Evolutionary conservation across 1,139 yeast species (phyloP).

Genomic region (Taphrina wiesneri): DNA sequence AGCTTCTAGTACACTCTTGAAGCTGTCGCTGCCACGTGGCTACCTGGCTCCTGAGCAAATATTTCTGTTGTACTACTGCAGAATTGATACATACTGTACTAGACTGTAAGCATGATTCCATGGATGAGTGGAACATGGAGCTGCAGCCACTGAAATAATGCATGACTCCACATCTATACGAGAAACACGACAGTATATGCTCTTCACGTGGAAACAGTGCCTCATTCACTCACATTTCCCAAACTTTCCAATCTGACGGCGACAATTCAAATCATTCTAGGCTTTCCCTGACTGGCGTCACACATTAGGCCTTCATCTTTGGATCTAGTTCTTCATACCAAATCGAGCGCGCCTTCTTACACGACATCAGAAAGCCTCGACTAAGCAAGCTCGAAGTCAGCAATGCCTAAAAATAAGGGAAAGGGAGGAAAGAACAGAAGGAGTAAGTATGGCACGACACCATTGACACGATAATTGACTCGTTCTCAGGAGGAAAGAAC

Average conservation of each 20-base stretch:
- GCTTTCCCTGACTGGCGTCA: background rate
- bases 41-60: too few species aligned
- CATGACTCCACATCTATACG: background rate
- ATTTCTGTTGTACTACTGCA: too few species aligned
- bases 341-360: background rate
- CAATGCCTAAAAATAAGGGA: slow-evolving; percentile 59
- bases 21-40: too few species aligned
- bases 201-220: background rate
- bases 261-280: background rate
- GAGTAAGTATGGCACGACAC: slow-evolving; percentile 78
- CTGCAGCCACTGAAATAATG: background rate
- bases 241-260: slow-evolving; percentile 2
- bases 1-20: too few species aligned
- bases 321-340: too few species aligned
- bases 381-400: background rate
- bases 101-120: background rate
- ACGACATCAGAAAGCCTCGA: background rate
- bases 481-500: slow-evolving; percentile 70
- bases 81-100: too few species aligned
- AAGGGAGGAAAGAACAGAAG: slow-evolving; percentile 44
- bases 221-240: background rate
- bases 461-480: background rate
- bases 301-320: background rate
- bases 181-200: background rate
- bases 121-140: background rate